Conservation (phyloP, 257 asterid genomes). For the Scutellaria minor region DNA sequence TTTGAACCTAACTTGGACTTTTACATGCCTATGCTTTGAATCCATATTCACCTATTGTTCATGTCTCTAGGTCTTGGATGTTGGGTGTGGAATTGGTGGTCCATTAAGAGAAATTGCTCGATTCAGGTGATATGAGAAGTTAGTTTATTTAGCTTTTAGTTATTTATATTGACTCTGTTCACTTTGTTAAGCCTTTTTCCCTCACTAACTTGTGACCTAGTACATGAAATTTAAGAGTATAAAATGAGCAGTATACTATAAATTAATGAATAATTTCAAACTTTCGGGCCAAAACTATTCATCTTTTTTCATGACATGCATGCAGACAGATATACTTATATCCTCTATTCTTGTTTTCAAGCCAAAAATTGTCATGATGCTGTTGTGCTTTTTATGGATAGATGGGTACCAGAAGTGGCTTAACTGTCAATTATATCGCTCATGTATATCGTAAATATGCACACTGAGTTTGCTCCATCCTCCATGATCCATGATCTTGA, state of each 20-base stretch:
- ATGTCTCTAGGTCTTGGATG: constrained; percentile 84
- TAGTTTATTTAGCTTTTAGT: constrained; percentile 13
- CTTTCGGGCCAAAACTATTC: background rate
- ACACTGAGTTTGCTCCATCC: background rate
- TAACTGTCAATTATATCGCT: no score
- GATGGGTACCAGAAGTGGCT: background rate
- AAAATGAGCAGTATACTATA: background rate
- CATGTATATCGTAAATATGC: background rate
- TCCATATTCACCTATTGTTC: constrained; percentile 28
- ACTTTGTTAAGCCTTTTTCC: background rate
- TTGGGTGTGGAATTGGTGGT: constrained; percentile 99
- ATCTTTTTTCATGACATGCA: background rate
- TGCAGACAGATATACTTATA: background rate
- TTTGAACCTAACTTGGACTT: constrained; percentile 22
- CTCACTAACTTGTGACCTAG: background rate
- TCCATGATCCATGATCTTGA: background rate
- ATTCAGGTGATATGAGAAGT: constrained; percentile 62
- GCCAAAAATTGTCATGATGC: background rate
- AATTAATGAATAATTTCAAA: background rate
- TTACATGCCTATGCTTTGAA: background rate
- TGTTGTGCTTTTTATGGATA: background rate
- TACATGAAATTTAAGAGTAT: background rate
- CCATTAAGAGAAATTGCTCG: constrained; percentile 95
- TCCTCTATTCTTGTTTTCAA: background rate
- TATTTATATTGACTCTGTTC: background rate